phyloP scores from a whole-genome alignment of 2,329 filamentous ascomycete species.

The Colletotrichum limetticola region DNA sequence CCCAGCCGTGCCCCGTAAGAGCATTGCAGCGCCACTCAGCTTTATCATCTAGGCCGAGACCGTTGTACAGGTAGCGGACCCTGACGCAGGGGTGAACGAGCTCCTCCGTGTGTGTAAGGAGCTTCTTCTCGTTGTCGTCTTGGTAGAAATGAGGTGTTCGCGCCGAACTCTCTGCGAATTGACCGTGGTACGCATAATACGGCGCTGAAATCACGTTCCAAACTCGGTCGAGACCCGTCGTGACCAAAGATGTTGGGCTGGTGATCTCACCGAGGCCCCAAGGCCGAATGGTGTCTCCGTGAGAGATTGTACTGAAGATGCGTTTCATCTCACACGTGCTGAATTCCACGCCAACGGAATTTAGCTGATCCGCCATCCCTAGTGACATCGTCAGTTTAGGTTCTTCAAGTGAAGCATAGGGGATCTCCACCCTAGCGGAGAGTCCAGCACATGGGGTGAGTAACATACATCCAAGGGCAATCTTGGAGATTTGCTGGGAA shows the following conservation, averaged over 20 bases:
- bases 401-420: background rate
- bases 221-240: constrained; percentile 19
- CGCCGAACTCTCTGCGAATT: constrained; percentile 2
- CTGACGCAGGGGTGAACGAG: constrained; percentile 45
- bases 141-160: constrained; percentile 41
- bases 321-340: constrained; percentile 37
- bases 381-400: fast-evolving
- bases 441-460: background rate
- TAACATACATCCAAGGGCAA: constrained; percentile 37
- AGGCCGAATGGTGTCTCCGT: constrained; percentile 16
- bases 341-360: constrained; percentile 39
- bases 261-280: constrained; percentile 38
- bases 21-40: constrained; percentile 38
- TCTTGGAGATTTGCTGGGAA: constrained; percentile 39
- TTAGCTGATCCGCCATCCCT: constrained; percentile 40
- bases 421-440: background rate
- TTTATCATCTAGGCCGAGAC: constrained; percentile 43
- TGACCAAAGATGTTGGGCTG: constrained; percentile 25
- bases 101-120: constrained; percentile 37
- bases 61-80: constrained; percentile 44
- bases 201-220: constrained; percentile 10
- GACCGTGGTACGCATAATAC: background rate
- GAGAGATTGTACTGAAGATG: constrained; percentile 34
- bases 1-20: constrained; percentile 29
- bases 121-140: constrained; percentile 19